These are phyloP conservation scores for Candida railenensis DNA, from an alignment of 805 yeast genomes.

Conservation along the genomic window DNA sequence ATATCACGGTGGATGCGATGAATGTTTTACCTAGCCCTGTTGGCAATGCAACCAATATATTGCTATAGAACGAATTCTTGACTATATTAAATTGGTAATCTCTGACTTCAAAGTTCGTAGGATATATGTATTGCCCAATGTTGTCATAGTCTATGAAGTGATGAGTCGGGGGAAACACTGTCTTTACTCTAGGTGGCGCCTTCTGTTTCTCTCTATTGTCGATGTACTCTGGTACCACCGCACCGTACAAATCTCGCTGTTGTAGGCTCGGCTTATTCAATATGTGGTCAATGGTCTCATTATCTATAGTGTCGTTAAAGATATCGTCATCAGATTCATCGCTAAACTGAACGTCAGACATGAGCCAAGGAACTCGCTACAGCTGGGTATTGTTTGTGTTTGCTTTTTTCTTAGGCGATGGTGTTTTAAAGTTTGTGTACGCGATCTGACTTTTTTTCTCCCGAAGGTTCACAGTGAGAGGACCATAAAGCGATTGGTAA, in stretches of 20 bases:
- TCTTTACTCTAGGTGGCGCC: background rate
- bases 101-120: constrained; percentile 78
- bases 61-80: constrained; percentile 64
- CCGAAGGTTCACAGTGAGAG: no score
- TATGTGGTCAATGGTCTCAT: constrained; percentile 33
- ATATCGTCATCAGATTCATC: constrained; percentile 21
- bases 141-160: constrained; percentile 22
- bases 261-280: constrained; percentile 8
- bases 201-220: background rate
- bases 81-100: constrained; percentile 89
- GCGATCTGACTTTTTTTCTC: no score
- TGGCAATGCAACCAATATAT: constrained; percentile 86
- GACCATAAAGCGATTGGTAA: no score
- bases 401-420: background rate
- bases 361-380: background rate
- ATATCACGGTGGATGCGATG: constrained; percentile 91
- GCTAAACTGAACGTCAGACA: background rate
- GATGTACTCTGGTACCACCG: constrained; percentile 6
- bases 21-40: constrained; percentile 98
- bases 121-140: constrained; percentile 62
- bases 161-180: constrained; percentile 19
- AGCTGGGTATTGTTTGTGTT: background rate
- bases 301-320: constrained; percentile 35
- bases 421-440: background rate
- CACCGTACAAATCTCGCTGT: constrained; percentile 13